Evolutionary conservation across 129 eudicot genomes (phyloP).

Genomic region (Scalesia atractyloides): DNA sequence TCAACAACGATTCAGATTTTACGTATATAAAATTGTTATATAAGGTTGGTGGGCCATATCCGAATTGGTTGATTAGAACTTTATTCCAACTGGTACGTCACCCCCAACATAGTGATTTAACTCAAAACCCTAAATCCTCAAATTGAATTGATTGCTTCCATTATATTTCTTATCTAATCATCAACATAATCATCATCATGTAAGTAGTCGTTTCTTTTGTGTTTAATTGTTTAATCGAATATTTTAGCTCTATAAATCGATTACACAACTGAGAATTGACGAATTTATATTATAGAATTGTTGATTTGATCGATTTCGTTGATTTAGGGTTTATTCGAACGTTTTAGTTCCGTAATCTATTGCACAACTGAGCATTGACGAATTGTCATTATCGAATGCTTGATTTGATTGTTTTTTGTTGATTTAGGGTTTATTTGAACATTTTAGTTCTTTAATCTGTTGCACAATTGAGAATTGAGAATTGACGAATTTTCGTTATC

Average conservation of each 20-base stretch:
- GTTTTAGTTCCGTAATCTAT: not conserved
- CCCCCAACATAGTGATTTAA: not conserved
- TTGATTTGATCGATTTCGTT: conserved; percentile 20
- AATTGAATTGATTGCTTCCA: conserved; percentile 1
- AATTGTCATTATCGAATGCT: not conserved
- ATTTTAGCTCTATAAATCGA: not conserved
- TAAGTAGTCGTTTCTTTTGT: conserved; percentile 17
- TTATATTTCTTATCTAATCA: not conserved
- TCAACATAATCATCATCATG: conserved; percentile 34
- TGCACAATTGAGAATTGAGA: too few species aligned
- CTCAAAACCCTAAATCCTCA: conserved; percentile 26
- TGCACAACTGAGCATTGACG: conserved; percentile 1
- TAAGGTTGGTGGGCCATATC: too few species aligned
- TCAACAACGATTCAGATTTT: too few species aligned
- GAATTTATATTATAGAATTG: not conserved
- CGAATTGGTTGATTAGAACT: conserved; percentile 8
- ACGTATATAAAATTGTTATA: too few species aligned
- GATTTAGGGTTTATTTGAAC: too few species aligned
- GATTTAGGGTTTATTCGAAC: not conserved
- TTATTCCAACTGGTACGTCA: conserved; percentile 13
- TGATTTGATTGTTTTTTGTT: too few species aligned
- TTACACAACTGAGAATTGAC: not conserved
- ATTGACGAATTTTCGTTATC: too few species aligned
- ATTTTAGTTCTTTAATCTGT: too few species aligned
- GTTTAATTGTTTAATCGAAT: conserved; percentile 10